These are phyloP conservation scores for Starmerella potacharoeniae DNA, from an alignment of 805 yeast genomes.

Conservation along the genomic window DNA sequence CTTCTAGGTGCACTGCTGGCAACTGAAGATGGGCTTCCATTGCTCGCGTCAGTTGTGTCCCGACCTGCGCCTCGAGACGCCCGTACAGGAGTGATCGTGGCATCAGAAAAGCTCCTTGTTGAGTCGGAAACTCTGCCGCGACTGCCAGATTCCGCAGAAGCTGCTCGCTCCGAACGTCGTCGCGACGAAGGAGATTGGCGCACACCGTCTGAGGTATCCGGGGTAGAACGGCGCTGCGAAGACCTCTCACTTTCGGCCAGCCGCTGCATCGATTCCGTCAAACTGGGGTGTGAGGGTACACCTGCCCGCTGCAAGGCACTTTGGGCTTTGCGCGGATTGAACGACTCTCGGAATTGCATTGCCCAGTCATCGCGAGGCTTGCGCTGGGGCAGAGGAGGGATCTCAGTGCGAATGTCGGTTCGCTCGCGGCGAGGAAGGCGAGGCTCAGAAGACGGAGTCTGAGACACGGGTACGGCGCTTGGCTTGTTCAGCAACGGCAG, in stretches of 20 bases:
- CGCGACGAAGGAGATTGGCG: too few relatives aligned
- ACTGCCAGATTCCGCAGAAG: neutral
- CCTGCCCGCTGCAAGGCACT: neutral
- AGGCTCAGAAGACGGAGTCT: neutral
- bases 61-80: neutral
- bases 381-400: neutral
- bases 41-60: too few relatives aligned
- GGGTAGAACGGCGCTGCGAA: too few relatives aligned
- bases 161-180: too few relatives aligned
- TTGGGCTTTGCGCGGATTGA: neutral
- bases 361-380: constrained; percentile 3
- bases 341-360: neutral
- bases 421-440: neutral
- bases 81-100: neutral
- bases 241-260: neutral
- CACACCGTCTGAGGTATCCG: neutral
- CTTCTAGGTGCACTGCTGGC: neutral
- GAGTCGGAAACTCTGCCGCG: neutral
- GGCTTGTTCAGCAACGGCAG: neutral
- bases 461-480: neutral
- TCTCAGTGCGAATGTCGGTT: neutral
- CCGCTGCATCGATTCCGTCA: neutral
- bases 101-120: neutral
- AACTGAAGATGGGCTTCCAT: neutral
- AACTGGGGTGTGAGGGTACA: neutral